These are phyloP conservation scores for Bipolaris gigantea DNA, from an alignment of 2,329 filamentous ascomycete species.

Conservation along the genomic window DNA sequence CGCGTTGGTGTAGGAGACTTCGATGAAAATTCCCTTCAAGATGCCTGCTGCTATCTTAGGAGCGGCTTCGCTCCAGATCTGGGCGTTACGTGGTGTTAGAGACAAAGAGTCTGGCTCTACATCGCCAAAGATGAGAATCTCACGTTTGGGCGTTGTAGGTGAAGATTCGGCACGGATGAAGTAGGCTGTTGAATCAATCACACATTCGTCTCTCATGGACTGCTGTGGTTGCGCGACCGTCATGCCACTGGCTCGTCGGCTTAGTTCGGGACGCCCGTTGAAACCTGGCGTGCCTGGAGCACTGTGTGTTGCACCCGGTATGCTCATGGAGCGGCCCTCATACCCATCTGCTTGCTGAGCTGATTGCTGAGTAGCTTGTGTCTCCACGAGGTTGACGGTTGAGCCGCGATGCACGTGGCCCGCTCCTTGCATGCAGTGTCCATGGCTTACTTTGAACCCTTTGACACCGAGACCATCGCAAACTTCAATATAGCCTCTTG, in stretches of 20 bases:
- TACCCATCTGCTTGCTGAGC: constrained; percentile 23
- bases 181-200: constrained; percentile 88
- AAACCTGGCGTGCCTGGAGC: constrained; percentile 42
- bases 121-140: constrained; percentile 93
- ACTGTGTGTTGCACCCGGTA: constrained; percentile 40
- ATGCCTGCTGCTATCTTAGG: constrained; percentile 75
- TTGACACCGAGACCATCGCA: constrained; percentile 89
- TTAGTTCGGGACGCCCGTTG: constrained; percentile 21
- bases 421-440: constrained; percentile 74
- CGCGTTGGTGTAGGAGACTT: constrained; percentile 88
- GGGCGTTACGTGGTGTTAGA: constrained; percentile 75
- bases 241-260: constrained; percentile 20
- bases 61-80: constrained; percentile 86
- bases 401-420: constrained; percentile 49
- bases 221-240: constrained; percentile 25
- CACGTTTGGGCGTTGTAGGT: constrained; percentile 47
- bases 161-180: constrained; percentile 76
- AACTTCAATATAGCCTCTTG: constrained; percentile 82
- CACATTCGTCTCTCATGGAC: constrained; percentile 53
- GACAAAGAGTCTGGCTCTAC: constrained; percentile 91
- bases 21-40: constrained; percentile 84
- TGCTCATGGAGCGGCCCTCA: constrained; percentile 40
- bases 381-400: constrained; percentile 46
- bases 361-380: constrained; percentile 23
- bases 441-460: constrained; percentile 85